Base-by-base conservation (phyloP, 2,329 filamentous ascomycete species). In the Cladosporium sp. region DNA sequence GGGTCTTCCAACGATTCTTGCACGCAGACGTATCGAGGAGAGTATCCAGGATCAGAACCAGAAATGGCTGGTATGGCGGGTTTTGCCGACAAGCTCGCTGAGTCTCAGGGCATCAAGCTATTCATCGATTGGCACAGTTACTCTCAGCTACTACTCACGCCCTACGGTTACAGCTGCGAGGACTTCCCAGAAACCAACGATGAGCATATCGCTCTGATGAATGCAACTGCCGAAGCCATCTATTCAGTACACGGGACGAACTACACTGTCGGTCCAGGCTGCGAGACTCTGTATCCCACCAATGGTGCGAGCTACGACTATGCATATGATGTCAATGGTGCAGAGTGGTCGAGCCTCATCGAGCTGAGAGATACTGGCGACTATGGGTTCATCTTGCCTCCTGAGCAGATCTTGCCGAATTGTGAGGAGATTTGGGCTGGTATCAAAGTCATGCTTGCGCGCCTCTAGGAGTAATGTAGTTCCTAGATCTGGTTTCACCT, bases 111-210 rank as follows among this genome's bases (percentile, higher is more conserved):
- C 25, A 38, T 87, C 38, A 81, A 82, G 66, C 75, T 86, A 1
- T 88, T 82, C 70, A 82, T 88, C 63, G 85, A 88, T 70, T 83
- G 81, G 68, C 85, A 88, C 72, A 79, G 82, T 0, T 88, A 86
- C 71, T 80, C 78, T 4, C 84, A 87, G 64, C 73, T 83, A n/a
- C 80, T 86, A 55, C 76, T 83, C 59, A 76, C 79, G 25, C 80
- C 76, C 1, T 87, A 86, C 65, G 84, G 84, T 34, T 86, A 84
- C 71, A 80, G 79, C 4, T 88, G 84, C 74, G 73, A 72, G n/a
- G 74, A 69, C n/a, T 47, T 59, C 20, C 67, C 73, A 9, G 67
- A 81, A 3, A 71, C 74, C 47, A 80, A 83, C 61, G 73, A 81
- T 56, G 68, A 75, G 11, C 73, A 78, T 56, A 78, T 83, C 61